Base-by-base conservation (phyloP, 1,284 basidiomycete species). In the Cutaneotrichosporon cutaneum region DNA sequence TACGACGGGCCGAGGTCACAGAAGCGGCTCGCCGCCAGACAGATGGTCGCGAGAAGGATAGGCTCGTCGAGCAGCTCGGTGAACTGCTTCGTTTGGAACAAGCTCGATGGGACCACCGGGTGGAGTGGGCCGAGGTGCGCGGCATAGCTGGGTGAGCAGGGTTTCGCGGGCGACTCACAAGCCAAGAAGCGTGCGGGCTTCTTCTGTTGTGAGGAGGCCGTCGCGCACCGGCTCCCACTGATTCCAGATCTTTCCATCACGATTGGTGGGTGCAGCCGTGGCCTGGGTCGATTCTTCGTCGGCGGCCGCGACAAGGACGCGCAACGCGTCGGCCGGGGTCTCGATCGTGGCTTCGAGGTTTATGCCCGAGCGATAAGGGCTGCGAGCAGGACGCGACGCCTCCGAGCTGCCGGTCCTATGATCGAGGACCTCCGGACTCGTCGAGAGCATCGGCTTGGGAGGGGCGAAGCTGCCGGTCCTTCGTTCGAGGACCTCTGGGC, bases 151-250 rank as follows among this genome's bases (percentile, higher is more conserved):
- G 7, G 16, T 2, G 54, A 7, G 27, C 22, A 51, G 1, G 1
- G 22, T 16, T 8, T 3, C 1, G 8, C 16, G 16, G 26, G 4
- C 1, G 9, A 39, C 52, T 26, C 22, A 67, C 65, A 62, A 61
- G 10, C 33, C 32, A 8, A 69, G 53, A 9, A 69, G 52, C 5
- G 39, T 14, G 0, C 57, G 36, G 1, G 68, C 68, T 42, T 69
- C 68, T 18, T 65, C 60, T 4, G 65, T 62, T 7, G 68, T 69
- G 30, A 69, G 47, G 8, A 69, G 55, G 7, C 68, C 68, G 21
- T 69, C 68, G 10, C 68, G 54, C 11, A 69, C 68, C 0, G 68
- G 68, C 42, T 58, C 56, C 68, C 66, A 67, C 36, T 63, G 58
- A 18, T 60, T 67, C 68, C 68, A 69, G 26, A 60, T n/a, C 57